These are phyloP conservation scores for Botrytis hyacinthi DNA, from an alignment of 2,329 filamentous ascomycete species.

Conservation along the genomic window DNA sequence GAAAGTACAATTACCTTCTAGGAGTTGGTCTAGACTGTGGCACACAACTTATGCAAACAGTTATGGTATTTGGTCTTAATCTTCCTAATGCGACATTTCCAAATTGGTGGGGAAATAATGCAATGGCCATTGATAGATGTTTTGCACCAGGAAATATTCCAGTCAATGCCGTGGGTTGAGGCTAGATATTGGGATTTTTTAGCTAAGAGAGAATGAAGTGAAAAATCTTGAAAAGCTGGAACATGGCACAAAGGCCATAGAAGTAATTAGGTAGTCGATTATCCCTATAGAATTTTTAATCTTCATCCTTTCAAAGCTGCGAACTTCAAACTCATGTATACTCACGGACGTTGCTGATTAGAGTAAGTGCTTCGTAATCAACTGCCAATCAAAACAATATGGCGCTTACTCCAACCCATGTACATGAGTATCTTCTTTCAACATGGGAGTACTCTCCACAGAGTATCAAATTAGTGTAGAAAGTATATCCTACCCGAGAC, in stretches of 20 bases:
- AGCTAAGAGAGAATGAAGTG: neutral
- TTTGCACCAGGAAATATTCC: constrained; percentile 29
- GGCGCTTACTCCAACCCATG: neutral
- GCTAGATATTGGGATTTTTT: neutral
- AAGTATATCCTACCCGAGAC: neutral
- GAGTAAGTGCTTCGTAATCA: neutral
- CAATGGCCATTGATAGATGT: constrained; percentile 31
- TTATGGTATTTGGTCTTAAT: constrained; percentile 61
- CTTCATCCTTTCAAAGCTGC: neutral
- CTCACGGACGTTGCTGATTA: neutral
- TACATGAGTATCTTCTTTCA: neutral
- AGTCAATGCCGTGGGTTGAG: neutral
- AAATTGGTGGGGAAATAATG: constrained; percentile 38
- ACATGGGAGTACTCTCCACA: neutral
- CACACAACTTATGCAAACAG: constrained; percentile 62
- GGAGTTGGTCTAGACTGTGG: constrained; percentile 72
- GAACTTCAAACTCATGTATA: neutral
- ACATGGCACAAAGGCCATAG: neutral
- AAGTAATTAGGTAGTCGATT: neutral
- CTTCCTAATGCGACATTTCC: constrained; percentile 34
- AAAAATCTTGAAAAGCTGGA: neutral
- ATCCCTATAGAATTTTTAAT: neutral
- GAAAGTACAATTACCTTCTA: constrained; percentile 75
- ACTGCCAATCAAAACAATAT: neutral
- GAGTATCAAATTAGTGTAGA: too few relatives aligned